These are phyloP conservation scores for Asclepias syriaca DNA, from an alignment of 257 asterid species.

Conservation along the genomic window DNA sequence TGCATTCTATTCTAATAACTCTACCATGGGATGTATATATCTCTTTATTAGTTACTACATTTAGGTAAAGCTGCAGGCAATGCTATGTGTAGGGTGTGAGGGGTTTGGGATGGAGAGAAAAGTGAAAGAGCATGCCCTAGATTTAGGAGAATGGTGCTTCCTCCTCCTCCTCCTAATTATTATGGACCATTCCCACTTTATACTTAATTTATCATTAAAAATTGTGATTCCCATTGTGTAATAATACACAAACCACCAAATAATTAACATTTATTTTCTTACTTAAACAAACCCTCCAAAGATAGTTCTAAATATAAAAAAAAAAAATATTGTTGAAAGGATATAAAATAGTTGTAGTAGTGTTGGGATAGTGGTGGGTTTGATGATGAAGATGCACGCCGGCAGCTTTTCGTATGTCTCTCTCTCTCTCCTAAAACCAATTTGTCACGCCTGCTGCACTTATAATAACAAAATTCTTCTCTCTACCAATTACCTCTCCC, in stretches of 20 bases:
- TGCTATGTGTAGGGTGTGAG: neutral
- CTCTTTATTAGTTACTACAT: too few relatives aligned
- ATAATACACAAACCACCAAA: too few relatives aligned
- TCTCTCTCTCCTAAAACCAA: constrained; percentile 19
- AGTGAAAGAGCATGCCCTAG: constrained; percentile 36
- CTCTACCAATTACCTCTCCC: neutral
- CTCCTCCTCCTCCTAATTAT: too few relatives aligned
- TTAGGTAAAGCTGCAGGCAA: neutral
- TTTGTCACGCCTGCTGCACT: constrained; percentile 67
- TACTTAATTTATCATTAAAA: too few relatives aligned
- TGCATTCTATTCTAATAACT: too few relatives aligned
- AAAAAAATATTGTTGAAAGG: too few relatives aligned
- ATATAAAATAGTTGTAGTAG: neutral
- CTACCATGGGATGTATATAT: too few relatives aligned
- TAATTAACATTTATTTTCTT: too few relatives aligned
- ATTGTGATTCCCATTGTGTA: too few relatives aligned
- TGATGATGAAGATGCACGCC: constrained; percentile 66
- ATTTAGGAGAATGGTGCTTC: constrained; percentile 19
- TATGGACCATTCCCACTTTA: too few relatives aligned
- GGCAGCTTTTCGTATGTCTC: constrained; percentile 62
- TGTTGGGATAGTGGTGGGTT: constrained; percentile 32
- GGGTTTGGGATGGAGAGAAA: constrained; percentile 15
- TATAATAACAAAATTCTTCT: neutral
- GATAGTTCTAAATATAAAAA: too few relatives aligned
- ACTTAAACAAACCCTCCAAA: too few relatives aligned